Percentiles rank a stretch among this genome's conserved stretches.
phyloP scores from a whole-genome alignment of 495 filamentous ascomycete species.

The Neurospora tetraspora region DNA sequence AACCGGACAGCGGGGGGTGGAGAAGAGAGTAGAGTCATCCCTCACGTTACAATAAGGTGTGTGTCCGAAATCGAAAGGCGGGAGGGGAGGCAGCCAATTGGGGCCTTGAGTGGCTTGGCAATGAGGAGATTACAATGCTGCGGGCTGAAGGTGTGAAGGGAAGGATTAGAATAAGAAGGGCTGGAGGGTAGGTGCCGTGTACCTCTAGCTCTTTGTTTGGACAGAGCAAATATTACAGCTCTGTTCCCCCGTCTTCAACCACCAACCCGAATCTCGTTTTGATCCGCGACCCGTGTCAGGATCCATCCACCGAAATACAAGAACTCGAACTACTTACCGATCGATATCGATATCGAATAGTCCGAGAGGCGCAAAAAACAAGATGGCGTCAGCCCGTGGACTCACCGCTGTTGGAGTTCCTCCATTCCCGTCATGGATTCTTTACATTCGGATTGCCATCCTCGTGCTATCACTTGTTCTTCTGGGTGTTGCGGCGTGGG shows the following conservation, averaged over 20 bases:
- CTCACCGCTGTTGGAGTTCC: conserved; percentile 24
- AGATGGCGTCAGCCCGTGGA: conserved; percentile 8
- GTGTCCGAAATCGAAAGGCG: not conserved
- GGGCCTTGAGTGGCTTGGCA: not conserved
- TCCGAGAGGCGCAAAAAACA: not conserved
- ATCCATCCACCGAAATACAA: not conserved
- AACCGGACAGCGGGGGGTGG: not conserved
- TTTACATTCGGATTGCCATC: conserved; percentile 24
- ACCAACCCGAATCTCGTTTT: not conserved
- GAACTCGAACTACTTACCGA: not conserved
- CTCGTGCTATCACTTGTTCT: conserved; percentile 27
- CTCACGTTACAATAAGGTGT: not conserved
- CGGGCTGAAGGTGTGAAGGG: not conserved
- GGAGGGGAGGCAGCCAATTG: not conserved
- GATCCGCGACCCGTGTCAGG: not conserved
- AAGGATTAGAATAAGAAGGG: not conserved
- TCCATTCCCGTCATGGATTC: conserved; percentile 18
- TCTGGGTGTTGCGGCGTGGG: conserved; percentile 24
- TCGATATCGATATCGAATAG: not conserved
- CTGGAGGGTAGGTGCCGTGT: not conserved
- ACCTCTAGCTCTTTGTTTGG: not conserved
- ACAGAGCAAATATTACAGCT: not conserved
- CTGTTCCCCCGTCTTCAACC: not conserved
- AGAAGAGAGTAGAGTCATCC: not conserved
- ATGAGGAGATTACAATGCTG: not conserved